Evolutionary conservation across 1,284 basidiomycete genomes (phyloP), one percentile per base, ranked within the genome.

Genomic region (Thecaphora frezii): DNA sequence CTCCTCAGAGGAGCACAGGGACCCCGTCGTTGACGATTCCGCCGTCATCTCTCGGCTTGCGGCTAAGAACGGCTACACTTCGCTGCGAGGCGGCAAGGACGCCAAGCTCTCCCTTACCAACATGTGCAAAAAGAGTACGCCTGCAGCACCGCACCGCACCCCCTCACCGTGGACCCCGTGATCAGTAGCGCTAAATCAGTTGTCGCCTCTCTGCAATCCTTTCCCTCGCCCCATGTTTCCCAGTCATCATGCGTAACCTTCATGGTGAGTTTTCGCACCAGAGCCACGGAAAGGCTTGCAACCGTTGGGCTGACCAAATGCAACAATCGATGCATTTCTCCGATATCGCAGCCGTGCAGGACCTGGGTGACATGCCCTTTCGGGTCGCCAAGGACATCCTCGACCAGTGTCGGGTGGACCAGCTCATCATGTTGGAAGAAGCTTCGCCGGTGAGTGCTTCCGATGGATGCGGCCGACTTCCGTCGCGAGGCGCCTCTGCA

Each of bases 281-380:
- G n/a, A n/a, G n/a, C n/a, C n/a, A n/a, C n/a, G n/a, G n/a, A n/a
- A n/a, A n/a, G n/a, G n/a, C n/a, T n/a, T n/a, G n/a, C 55, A 14
- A n/a, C 26, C 26, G 44, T 33, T 22, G 5, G 19, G 16, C 8
- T 37, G 24, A 9, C 5, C 47, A 22, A 14, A 23, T 10, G 8
- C 30, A 23, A 3, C 14, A 23, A 36, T 9, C 2, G 22, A 21
- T 7, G 13, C 22, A 23, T 19, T 5, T 38, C 22, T 21, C 21
- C 25, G 28, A 26, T 22, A 42, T 60, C 30, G 46, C 56, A 30
- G 64, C 64, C 14, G 59, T 75, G 10, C 67, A 71, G 36, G 71
- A 75, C 42, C 54, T 77, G 12, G 74, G 74, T 22, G 67, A 69
- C n/a, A 68, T 73, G 54, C 71, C 74, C 5, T 77, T 64, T 43